These are phyloP conservation scores for Lactarius hengduanensis DNA, from an alignment of 768 basidiomycete species.

Conservation along the genomic window DNA sequence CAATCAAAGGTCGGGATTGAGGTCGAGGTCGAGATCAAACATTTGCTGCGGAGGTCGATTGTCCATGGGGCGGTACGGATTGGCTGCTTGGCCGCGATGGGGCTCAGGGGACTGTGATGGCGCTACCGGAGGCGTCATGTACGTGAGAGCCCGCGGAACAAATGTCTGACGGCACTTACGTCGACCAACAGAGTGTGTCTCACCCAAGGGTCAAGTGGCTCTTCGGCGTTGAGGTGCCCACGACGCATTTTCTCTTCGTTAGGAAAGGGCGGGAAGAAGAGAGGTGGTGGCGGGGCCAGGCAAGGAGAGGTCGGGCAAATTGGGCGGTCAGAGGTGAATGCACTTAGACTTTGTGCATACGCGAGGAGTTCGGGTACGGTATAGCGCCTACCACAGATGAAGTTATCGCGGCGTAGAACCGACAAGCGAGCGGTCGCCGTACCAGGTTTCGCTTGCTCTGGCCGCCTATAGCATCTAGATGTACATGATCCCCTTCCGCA, in stretches of 20 bases:
- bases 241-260: conserved; percentile 91
- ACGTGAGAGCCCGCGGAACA: conserved; percentile 12
- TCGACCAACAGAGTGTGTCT: conserved; percentile 78
- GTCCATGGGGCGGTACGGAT: conserved; percentile 71
- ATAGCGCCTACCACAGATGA: conserved; percentile 54
- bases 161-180: conserved; percentile 43
- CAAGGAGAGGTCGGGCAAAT: conserved; percentile 71
- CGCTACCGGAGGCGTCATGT: conserved; percentile 41
- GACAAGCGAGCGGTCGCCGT: conserved; percentile 25
- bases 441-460: conserved; percentile 69
- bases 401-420: background rate
- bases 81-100: conserved; percentile 48
- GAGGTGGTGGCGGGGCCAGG: conserved; percentile 74
- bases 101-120: conserved; percentile 59
- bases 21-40: conserved; percentile 80
- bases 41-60: conserved; percentile 58
- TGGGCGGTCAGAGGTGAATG: conserved; percentile 86
- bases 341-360: conserved; percentile 81
- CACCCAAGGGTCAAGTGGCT: conserved; percentile 72
- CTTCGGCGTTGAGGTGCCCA: conserved; percentile 76
- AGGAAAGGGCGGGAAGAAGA: conserved; percentile 89
- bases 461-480: conserved; percentile 54
- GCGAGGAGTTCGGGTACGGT: conserved; percentile 81
- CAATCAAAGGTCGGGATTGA: conserved; percentile 73
- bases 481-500: conserved; percentile 72